Conservation (phyloP, 1,139 yeast genomes). For the Geotrichum bryndzae region DNA sequence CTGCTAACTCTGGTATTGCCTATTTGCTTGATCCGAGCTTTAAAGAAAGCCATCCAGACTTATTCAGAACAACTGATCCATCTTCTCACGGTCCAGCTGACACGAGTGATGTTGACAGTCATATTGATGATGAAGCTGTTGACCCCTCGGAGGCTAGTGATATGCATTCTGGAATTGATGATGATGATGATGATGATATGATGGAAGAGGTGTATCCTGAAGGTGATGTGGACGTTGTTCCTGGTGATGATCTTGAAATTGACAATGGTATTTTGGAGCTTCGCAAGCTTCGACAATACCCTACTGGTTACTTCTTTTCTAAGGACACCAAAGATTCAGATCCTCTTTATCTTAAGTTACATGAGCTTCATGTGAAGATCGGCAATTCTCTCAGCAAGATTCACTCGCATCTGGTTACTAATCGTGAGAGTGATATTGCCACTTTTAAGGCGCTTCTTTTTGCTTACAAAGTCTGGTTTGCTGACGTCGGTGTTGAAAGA, state of each 20-base stretch:
- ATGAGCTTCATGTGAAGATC: constrained; percentile 52
- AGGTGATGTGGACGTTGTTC: constrained; percentile 27
- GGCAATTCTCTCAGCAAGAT: constrained; percentile 66
- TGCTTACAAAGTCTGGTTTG: constrained; percentile 72
- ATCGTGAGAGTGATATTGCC: constrained; percentile 63
- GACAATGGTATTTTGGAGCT: constrained; percentile 31
- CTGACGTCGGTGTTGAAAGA: constrained; percentile 75
- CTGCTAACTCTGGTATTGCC: constrained; percentile 68
- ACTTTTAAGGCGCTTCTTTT: constrained; percentile 60
- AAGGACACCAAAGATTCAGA: constrained; percentile 39
- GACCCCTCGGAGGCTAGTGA: constrained; percentile 14
- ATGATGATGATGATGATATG: constrained; percentile 2
- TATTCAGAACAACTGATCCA: constrained; percentile 27
- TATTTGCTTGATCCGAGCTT: constrained; percentile 63
- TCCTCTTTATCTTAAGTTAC: constrained; percentile 54
- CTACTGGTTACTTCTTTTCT: constrained; percentile 47
- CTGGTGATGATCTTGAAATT: constrained; percentile 33
- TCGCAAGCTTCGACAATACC: constrained; percentile 33
- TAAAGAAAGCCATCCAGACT: constrained; percentile 23
- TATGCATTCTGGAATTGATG: constrained; percentile 10
- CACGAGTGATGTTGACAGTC: constrained; percentile 15
- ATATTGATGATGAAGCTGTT: constrained; percentile 14
- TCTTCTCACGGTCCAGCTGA: constrained; percentile 8
- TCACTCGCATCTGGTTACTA: constrained; percentile 44
- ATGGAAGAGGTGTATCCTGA: constrained; percentile 39